Percentiles rank a stretch among this genome's conserved stretches.
These are phyloP conservation scores for Blastocystis sp. DNA, from an alignment of 352 stramenopile species.

Conservation along the genomic window DNA sequence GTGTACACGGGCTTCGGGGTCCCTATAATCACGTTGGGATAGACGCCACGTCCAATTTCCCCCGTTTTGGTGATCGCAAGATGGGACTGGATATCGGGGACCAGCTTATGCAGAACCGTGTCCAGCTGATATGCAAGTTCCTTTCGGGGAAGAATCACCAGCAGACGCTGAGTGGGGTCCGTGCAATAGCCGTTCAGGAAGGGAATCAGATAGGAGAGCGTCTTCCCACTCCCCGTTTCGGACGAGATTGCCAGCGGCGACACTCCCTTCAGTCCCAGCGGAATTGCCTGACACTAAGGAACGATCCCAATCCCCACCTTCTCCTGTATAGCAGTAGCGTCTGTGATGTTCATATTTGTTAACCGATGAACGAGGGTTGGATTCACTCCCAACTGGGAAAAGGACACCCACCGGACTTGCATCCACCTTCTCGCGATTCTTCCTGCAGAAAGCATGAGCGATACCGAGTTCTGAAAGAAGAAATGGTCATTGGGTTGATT, in stretches of 20 bases:
- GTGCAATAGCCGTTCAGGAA: slow-evolving; percentile 25
- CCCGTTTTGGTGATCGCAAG: slow-evolving; percentile 25
- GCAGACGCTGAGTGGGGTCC: slow-evolving; percentile 22
- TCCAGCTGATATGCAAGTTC: slow-evolving; percentile 55
- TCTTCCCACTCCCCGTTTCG: slow-evolving; percentile 61
- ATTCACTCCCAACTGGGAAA: slow-evolving; percentile 23
- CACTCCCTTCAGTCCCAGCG: slow-evolving; percentile 5
- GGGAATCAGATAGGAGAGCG: slow-evolving; percentile 49
- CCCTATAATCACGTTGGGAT: slow-evolving; percentile 48
- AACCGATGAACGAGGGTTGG: background rate
- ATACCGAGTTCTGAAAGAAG: background rate
- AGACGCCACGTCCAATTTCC: background rate
- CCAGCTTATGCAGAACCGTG: slow-evolving; percentile 36
- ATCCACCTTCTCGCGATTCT: background rate
- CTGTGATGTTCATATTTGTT: slow-evolving; percentile 5
- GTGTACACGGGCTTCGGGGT: slow-evolving; percentile 27
- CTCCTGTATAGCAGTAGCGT: slow-evolving; percentile 36
- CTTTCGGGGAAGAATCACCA: slow-evolving; percentile 40
- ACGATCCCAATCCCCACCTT: background rate
- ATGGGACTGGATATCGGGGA: background rate
- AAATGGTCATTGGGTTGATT: background rate
- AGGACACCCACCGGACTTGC: background rate
- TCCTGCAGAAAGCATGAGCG: background rate
- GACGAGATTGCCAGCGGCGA: slow-evolving; percentile 45
- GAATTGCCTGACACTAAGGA: slow-evolving; percentile 29